Evolutionary conservation across 257 asterid genomes (phyloP), one percentile per base, ranked within the genome.

Genomic region (Plantago ovata): DNA sequence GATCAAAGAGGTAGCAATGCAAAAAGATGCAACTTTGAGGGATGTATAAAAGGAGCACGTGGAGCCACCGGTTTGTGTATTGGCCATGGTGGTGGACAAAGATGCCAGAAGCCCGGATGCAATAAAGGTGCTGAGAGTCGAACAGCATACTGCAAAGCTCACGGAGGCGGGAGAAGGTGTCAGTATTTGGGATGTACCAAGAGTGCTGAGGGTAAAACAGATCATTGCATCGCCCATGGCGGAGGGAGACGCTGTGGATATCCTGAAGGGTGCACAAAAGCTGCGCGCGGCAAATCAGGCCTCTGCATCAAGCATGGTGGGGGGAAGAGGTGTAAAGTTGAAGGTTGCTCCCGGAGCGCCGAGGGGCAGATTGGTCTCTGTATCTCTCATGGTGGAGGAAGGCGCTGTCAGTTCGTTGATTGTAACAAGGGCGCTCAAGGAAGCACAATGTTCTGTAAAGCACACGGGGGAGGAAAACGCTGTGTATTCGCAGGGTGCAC

Each of bases 231-330:
- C 18, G 87, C 92, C 0, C 97, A 86, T 12, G 97, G 97, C 19
- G 97, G 97, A 38, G 97, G 95, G 2, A 73, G 70, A 55, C 86
- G 97, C 2, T 89, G 97, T 41, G 78, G 77, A 38, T 69, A 63
- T 61, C 52, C 68, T 3, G 80, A 55, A 38, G 95, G 95, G 52
- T 89, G 97, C 72, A 66, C 68, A 1, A 89, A 83, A 65, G 97
- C 97, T 19, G 97, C 97, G 14, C 78, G 97, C 8, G 97, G 97
- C 14, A 86, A 74, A 68, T 89, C 97, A 0, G 97, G 95, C 16
- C 92, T 86, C 63, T 89, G 97, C 81, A 89, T 89, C 58, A 77
- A 58, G 75, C 97, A 89, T 8, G 97, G 97, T 36, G 97, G 97
- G 42, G 97, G 97, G 4, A 89, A 89, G 82, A 78, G 97, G 71